Evolutionary conservation across 2,329 filamentous ascomycete species (phyloP), one percentile per base, ranked within the genome.

Genomic region (Aspergillus clavatus): DNA sequence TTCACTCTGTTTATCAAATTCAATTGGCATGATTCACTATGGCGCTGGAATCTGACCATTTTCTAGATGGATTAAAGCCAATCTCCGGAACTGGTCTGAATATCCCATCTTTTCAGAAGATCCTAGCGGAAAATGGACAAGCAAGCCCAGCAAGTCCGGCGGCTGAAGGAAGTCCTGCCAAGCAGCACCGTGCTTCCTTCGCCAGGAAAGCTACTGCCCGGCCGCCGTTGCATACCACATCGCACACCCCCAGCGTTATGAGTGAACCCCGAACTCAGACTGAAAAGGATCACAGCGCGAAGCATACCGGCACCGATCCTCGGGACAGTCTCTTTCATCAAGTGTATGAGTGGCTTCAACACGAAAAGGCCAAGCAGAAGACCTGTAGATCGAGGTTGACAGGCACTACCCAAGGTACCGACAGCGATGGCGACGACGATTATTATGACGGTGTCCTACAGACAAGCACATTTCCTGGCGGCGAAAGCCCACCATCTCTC

Each of bases 321-420:
- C 66, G 68, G 29, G 51, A 61, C 38, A 56, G 51, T 36, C 60
- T 94, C 6, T 69, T 93, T 22, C 76, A 82, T 16, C 87, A 94
- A 61, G 82, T 96, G 11, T 77, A 80, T 21, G 82, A 87, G 53
- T 97, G 91, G 91, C 72, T 96, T 29, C 82, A 90, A 56, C 80
- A 84, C 40, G 89, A 96, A 68, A 86, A 84, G 60, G 70, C 75
- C 24, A 87, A 85, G 65, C 81, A 82, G 56, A 76, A 78, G 29
- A 68, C 74, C 7, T 75, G 76, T 40, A 81, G 76, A 60, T 66
- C 72, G 18, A 60, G 76, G 61, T 55, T 74, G 68, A 65, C 58
- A 72, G 65, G 54, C 46, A 56, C 48, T 40, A 29, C 45, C 66
- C 49, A 72, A 68, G 56, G 75, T 69, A 46, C 61, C 67, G 69